Percentiles rank a stretch among this genome's conserved stretches.
These are phyloP conservation scores for Lablab purpureus DNA, from an alignment of 306 rosid genomes.

Conservation along the genomic window DNA sequence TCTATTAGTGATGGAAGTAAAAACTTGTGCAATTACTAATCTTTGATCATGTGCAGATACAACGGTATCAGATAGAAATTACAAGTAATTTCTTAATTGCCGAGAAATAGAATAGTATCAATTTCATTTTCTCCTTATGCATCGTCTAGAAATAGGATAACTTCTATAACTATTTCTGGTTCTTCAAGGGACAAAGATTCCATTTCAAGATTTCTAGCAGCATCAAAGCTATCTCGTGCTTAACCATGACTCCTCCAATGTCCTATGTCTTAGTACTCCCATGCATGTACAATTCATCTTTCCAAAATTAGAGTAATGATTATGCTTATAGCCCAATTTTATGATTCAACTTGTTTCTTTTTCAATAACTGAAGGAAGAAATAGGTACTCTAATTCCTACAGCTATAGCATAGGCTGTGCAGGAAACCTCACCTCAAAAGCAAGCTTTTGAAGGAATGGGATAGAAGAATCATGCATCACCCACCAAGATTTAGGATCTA, in stretches of 20 bases:
- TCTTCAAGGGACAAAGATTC: neutral
- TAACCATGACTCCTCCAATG: neutral
- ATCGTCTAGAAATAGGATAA: neutral
- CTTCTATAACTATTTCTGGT: neutral
- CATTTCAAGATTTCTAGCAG: constrained; percentile 8
- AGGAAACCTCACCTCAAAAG: neutral
- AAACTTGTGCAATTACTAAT: constrained; percentile 13
- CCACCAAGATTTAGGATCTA: constrained; percentile 11
- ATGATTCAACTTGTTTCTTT: neutral
- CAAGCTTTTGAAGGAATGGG: neutral
- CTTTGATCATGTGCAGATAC: neutral
- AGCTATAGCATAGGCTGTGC: neutral
- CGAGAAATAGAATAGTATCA: neutral
- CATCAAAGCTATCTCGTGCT: constrained; percentile 1
- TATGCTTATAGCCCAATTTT: neutral
- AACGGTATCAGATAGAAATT: neutral
- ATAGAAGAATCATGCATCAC: neutral
- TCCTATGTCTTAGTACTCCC: neutral
- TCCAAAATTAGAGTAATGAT: neutral
- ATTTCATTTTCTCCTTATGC: neutral
- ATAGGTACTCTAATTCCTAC: neutral
- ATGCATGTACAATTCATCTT: neutral
- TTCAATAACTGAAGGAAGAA: neutral
- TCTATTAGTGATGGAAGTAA: constrained; percentile 33
- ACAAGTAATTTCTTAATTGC: neutral